Percentiles rank a stretch among this genome's conserved stretches.
These are phyloP conservation scores for Vaccinium darrowii DNA, from an alignment of 148 eudicot species.

Conservation along the genomic window DNA sequence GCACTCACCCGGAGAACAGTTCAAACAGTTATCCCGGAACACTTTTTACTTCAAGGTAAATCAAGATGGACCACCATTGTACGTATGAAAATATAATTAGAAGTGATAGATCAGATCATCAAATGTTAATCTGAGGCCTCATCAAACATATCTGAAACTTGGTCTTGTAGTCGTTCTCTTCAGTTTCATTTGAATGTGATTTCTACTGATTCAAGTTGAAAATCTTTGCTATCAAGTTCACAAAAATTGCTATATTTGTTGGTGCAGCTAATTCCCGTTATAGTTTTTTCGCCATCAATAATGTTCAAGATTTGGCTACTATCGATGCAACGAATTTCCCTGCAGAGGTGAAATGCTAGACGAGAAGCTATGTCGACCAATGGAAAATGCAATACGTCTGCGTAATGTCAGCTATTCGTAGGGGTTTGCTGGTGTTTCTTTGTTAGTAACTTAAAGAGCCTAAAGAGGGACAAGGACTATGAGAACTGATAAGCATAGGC, in stretches of 20 bases:
- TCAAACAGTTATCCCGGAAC: conserved; percentile 1
- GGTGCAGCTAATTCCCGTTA: background rate
- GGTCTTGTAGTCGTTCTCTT: background rate
- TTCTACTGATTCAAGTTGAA: background rate
- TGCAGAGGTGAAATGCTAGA: background rate
- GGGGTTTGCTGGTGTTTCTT: background rate
- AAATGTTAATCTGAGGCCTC: background rate
- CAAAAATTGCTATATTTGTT: background rate
- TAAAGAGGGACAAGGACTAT: background rate
- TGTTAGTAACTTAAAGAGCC: background rate
- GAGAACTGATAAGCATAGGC: background rate
- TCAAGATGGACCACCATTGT: background rate
- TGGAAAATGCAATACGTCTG: background rate
- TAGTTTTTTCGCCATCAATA: background rate
- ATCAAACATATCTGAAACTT: background rate
- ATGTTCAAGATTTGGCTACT: background rate
- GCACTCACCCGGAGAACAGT: conserved; percentile 31
- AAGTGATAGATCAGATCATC: background rate
- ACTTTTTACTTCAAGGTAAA: conserved; percentile 25
- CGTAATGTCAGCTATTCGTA: background rate
- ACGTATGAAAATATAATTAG: background rate
- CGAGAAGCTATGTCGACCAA: background rate
- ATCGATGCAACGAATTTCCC: background rate
- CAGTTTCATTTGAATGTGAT: too few relatives aligned
- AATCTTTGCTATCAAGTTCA: background rate